Percentiles rank a stretch among this genome's conserved stretches.
Conservation (phyloP, 2,329 filamentous ascomycete species). For the Didymosphaeria variabile region DNA sequence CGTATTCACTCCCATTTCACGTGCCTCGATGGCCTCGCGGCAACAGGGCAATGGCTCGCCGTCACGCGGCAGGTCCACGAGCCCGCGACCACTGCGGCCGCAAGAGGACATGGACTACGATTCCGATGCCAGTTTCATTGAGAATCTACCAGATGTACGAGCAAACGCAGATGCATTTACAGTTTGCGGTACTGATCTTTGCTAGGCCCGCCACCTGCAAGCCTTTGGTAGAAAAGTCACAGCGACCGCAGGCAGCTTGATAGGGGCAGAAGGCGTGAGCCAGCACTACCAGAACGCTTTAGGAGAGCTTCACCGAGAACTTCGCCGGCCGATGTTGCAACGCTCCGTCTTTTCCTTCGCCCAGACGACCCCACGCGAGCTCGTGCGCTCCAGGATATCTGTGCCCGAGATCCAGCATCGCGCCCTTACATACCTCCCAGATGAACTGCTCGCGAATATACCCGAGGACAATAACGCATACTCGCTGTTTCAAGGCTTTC, state of each 20-base stretch:
- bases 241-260: slow-evolving; percentile 89
- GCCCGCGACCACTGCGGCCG: slow-evolving; percentile 40
- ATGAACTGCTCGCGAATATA: slow-evolving; percentile 88
- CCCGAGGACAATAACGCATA: slow-evolving; percentile 87
- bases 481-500: slow-evolving; percentile 95
- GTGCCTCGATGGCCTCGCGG: slow-evolving; percentile 39
- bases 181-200: slow-evolving; percentile 28
- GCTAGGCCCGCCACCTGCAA: slow-evolving; percentile 84
- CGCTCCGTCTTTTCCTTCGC: slow-evolving; percentile 91
- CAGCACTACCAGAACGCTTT: slow-evolving; percentile 86
- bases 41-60: slow-evolving; percentile 40
- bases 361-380: slow-evolving; percentile 88
- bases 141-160: slow-evolving; percentile 42
- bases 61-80: slow-evolving; percentile 39
- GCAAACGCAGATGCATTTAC: slow-evolving; percentile 16
- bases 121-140: slow-evolving; percentile 43
- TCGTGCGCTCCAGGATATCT: slow-evolving; percentile 91
- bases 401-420: slow-evolving; percentile 93
- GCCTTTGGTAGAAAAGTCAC: slow-evolving; percentile 95
- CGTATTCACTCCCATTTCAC: slow-evolving; percentile 17
- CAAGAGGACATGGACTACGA: slow-evolving; percentile 30
- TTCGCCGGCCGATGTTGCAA: slow-evolving; percentile 84
- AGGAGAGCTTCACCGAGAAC: slow-evolving; percentile 86
- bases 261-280: slow-evolving; percentile 66
- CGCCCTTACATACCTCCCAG: slow-evolving; percentile 85